Evolutionary conservation across 176 grass and related monocot species (phyloP).

Genomic region (Cenchrus purpureus): DNA sequence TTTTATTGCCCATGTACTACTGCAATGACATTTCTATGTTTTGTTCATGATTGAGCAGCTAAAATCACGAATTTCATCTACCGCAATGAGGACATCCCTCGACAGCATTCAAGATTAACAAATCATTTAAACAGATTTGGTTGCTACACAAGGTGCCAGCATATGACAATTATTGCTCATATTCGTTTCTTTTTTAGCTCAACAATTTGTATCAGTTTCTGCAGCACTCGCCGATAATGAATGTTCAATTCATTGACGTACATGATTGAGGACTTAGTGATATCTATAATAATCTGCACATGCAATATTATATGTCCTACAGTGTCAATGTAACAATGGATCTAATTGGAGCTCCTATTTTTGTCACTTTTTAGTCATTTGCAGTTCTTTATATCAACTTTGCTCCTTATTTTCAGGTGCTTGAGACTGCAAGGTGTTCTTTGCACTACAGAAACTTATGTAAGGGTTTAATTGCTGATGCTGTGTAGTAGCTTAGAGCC

Average conservation of each 20-base stretch:
- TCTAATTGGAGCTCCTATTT: neutral
- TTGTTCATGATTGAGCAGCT: slow-evolving; percentile 41
- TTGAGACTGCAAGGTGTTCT: slow-evolving; percentile 71
- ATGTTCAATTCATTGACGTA: neutral
- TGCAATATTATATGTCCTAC: neutral
- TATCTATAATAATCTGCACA: slow-evolving; percentile 12
- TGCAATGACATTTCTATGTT: neutral
- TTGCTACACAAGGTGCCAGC: slow-evolving; percentile 50
- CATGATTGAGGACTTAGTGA: neutral
- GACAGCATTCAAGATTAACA: slow-evolving; percentile 45
- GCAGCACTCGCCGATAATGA: neutral
- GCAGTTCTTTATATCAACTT: neutral
- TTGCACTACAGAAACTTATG: slow-evolving; percentile 65
- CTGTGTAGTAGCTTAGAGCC: neutral
- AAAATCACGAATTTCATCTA: slow-evolving; percentile 50
- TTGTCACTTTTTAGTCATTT: neutral
- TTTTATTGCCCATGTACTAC: neutral
- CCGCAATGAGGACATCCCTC: slow-evolving; percentile 23
- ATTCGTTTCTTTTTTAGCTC: slow-evolving; percentile 19
- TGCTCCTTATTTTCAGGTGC: slow-evolving; percentile 37
- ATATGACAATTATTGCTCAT: neutral
- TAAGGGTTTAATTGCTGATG: slow-evolving; percentile 55
- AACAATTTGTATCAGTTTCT: neutral
- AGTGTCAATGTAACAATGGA: neutral
- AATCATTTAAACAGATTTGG: slow-evolving; percentile 70